Evolutionary conservation across 1,284 basidiomycete species (phyloP), one percentile per base, ranked within the genome.

Genomic region (Schizophyllum commune): DNA sequence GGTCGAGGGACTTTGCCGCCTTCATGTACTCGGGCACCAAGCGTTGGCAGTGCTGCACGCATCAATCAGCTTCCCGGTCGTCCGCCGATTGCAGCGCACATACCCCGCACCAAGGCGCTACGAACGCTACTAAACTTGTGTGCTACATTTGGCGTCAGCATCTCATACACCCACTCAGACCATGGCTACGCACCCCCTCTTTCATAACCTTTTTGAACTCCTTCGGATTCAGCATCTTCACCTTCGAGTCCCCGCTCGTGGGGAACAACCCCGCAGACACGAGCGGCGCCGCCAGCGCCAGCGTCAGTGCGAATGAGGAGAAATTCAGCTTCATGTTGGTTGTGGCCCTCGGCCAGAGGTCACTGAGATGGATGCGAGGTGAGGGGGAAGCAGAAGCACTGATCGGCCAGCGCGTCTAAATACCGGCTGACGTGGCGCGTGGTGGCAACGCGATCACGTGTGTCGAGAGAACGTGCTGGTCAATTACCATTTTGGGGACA

Each of bases 71-170:
- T 39, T 19, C 54, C 47, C 56, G n/a, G 34, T 33, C 32, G 59
- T 54, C 9, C 55, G 19, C 61, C 32, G 9, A 55, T 22, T 51
- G 11, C 47, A 47, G 22, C 32, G 54, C 52, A 62, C 89, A 72
- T 72, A 92, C 92, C 64, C 90, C 91, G 69, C 91, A 92, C 91
- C 92, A 95, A 6, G 92, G 90, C 27, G 92, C 93, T 7, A 94
- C 89, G 68, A 94, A 95, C 1, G 92, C 92, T n/a, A 94, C 85
- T 67, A 94, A 71, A 57, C 80, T 85, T 33, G 90, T 89, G 74
- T 82, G 77, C 90, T 92, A 66, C 11, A 21, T 21, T 39, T 59
- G 27, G 21, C 32, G 32, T 32, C 59, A 52, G 51, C 61, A 47
- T 27, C 61, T 32, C 63, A 39, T 56, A 58, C 33, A n/a, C n/a